phyloP scores from a whole-genome alignment of 225 moss, liverwort and hornwort genomes.

The Bryoerythrophyllum caledonicum region DNA sequence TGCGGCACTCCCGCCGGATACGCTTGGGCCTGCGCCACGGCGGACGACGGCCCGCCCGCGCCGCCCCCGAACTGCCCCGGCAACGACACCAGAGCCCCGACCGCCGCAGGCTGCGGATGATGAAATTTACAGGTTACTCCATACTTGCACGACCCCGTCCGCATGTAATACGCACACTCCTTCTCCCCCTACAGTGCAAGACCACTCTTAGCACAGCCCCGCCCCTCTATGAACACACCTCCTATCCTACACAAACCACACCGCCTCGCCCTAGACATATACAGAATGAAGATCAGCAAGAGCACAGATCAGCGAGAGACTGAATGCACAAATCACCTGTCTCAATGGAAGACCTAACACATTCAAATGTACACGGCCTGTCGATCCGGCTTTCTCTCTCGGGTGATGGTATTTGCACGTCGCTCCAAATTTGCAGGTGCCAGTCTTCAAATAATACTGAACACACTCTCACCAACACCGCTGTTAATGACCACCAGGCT shows the following conservation, averaged over 20 bases:
- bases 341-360: slow-evolving; percentile 91
- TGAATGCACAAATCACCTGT: slow-evolving; percentile 49
- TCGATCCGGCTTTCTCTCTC: slow-evolving; percentile 95
- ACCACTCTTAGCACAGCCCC: slow-evolving; percentile 26
- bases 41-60: slow-evolving; percentile 75
- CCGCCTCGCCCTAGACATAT: neutral
- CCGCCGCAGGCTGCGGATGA: slow-evolving; percentile 86
- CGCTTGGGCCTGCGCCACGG: slow-evolving; percentile 66
- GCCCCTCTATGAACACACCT: neutral
- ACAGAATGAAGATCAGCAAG: neutral
- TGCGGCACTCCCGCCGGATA: slow-evolving; percentile 77
- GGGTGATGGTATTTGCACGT: slow-evolving; percentile 99
- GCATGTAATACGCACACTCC: slow-evolving; percentile 99
- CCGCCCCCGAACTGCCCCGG: slow-evolving; percentile 61
- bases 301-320: neutral
- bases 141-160: slow-evolving; percentile 98
- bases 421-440: slow-evolving; percentile 99
- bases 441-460: slow-evolving; percentile 98
- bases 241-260: neutral
- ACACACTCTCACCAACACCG: slow-evolving; percentile 12
- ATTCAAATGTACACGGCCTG: slow-evolving; percentile 96
- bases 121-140: slow-evolving; percentile 99
- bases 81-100: slow-evolving; percentile 75
- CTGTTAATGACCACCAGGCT: slow-evolving; percentile 4
- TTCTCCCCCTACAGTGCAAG: slow-evolving; percentile 77